A percentile compares a stretch with the other conserved stretches of the same genome.
Evolutionary conservation across 176 grass and related monocot genomes (phyloP).

Genomic region (Elymus sibiricus): DNA sequence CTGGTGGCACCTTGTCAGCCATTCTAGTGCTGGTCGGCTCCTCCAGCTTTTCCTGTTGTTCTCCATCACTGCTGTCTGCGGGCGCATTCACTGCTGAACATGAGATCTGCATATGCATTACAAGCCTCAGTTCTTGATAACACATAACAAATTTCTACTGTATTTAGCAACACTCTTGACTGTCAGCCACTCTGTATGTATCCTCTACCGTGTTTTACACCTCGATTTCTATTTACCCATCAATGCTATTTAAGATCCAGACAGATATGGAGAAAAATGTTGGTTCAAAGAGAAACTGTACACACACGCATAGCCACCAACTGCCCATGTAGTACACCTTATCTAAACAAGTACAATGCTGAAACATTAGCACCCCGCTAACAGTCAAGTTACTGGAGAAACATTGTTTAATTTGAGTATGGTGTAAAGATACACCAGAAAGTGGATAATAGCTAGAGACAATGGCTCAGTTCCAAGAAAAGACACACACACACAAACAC

Average conservation of each 20-base stretch:
- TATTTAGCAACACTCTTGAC: background rate
- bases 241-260: background rate
- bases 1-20: slow-evolving; percentile 71
- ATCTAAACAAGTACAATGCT: background rate
- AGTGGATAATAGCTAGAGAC: background rate
- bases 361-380: background rate
- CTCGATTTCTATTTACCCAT: background rate
- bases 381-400: slow-evolving; percentile 16
- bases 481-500: background rate
- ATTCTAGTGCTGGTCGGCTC: slow-evolving; percentile 53
- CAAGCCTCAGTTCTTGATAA: background rate
- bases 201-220: background rate
- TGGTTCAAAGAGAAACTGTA: background rate
- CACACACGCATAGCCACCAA: background rate
- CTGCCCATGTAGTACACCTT: background rate
- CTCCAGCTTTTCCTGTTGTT: slow-evolving; percentile 65
- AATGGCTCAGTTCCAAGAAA: slow-evolving; percentile 1
- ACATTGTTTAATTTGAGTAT: background rate
- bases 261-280: background rate
- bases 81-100: slow-evolving; percentile 56
- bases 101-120: slow-evolving; percentile 60
- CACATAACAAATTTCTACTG: background rate
- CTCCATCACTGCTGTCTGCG: slow-evolving; percentile 54
- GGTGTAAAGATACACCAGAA: background rate
- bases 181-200: background rate